A percentile compares a stretch with the other conserved stretches of the same genome.
phyloP scores from a whole-genome alignment of 148 eudicot genomes.

The Salicornia ramosissima region DNA sequence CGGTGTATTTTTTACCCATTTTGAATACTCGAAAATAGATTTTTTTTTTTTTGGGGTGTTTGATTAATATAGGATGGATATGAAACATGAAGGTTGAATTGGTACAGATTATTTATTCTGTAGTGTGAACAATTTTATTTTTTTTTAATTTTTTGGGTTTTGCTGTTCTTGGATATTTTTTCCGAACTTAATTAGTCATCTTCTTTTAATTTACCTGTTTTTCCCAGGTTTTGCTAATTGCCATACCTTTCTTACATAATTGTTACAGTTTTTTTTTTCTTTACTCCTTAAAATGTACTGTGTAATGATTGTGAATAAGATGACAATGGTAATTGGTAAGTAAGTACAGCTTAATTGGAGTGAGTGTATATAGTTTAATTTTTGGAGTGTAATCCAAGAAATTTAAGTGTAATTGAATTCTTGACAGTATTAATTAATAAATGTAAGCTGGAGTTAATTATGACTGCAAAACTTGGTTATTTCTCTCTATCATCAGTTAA shows the following conservation, averaged over 20 bases:
- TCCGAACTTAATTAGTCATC: background rate
- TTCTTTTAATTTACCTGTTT: background rate
- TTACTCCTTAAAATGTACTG: background rate
- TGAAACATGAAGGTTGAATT: conserved; percentile 11
- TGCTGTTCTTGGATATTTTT: background rate
- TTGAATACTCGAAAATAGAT: background rate
- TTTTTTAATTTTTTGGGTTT: background rate
- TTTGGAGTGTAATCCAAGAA: background rate
- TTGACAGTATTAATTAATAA: no score
- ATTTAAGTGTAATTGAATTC: background rate
- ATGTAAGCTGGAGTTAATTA: no score
- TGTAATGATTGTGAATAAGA: background rate
- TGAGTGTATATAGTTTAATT: background rate
- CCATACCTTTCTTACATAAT: no score
- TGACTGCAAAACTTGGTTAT: no score
- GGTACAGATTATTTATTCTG: conserved; percentile 13
- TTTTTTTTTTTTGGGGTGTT: background rate
- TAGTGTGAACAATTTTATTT: conserved; percentile 11
- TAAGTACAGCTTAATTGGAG: background rate
- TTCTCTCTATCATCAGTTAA: no score
- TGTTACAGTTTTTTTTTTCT: background rate
- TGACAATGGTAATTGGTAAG: background rate
- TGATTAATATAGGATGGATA: conserved; percentile 15
- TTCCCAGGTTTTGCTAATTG: background rate
- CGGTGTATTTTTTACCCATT: background rate